These are phyloP conservation scores for Populus ilicifolia DNA, from an alignment of 345 rosid species.

Conservation along the genomic window DNA sequence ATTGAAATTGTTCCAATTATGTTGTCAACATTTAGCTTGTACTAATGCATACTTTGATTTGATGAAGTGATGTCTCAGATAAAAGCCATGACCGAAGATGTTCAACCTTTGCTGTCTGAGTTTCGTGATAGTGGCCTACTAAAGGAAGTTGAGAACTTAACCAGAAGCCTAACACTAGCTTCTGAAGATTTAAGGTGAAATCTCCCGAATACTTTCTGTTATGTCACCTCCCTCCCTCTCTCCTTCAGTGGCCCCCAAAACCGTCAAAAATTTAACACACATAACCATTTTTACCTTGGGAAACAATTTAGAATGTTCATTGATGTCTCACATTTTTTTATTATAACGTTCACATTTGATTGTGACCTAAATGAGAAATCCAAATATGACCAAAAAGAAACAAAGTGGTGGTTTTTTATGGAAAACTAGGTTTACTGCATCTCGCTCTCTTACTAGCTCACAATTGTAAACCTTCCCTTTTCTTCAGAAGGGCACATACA, in stretches of 20 bases:
- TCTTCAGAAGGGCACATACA: constrained; percentile 39
- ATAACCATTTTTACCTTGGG: neutral
- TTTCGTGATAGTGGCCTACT: constrained; percentile 79
- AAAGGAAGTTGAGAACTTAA: constrained; percentile 79
- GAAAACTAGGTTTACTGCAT: neutral
- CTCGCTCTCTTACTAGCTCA: neutral
- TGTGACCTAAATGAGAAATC: neutral
- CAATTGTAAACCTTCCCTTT: neutral
- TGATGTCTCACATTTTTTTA: neutral
- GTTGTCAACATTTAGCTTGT: constrained; percentile 18
- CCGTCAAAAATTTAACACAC: neutral
- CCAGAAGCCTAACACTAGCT: constrained; percentile 79
- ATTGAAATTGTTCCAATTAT: constrained; percentile 1
- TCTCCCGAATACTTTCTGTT: neutral
- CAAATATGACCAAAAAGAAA: neutral
- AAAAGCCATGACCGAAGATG: constrained; percentile 93
- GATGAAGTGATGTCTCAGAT: constrained; percentile 89
- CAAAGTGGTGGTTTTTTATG: neutral
- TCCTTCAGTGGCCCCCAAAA: neutral
- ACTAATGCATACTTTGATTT: constrained; percentile 48
- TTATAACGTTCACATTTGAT: no score
- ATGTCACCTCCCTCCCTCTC: neutral
- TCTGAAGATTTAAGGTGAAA: constrained; percentile 83
- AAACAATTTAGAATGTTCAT: neutral
- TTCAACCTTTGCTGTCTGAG: constrained; percentile 91